Base-by-base conservation (phyloP, 139 green algal species). In the Spirogloea muscicola region DNA sequence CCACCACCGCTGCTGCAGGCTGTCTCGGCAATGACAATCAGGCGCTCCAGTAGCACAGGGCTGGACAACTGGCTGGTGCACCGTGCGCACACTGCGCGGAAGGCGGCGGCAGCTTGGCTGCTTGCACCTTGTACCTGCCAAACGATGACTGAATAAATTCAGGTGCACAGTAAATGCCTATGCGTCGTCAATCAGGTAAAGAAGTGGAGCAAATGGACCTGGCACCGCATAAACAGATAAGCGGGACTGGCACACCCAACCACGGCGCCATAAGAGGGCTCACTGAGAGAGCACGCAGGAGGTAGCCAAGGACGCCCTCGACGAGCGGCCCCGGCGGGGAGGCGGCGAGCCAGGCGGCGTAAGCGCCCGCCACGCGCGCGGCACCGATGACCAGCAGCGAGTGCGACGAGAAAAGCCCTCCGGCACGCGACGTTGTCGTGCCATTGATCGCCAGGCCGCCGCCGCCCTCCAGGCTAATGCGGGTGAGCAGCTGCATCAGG, bases 321-420 rank as follows among this genome's bases (percentile, higher is more conserved):
- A 85, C 31, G 48, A 62, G 73, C 41, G 29, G 46, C n/a, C n/a
- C n/a, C n/a, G n/a, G n/a, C 7, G 38, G 25, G 16, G 39, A 43
- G 46, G 49, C 57, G 1, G 76, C 82, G 74, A 92, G 86, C 88
- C 88, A 92, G 13, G 74, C 42, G 0, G 83, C 80, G 44, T 89
- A 92, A 7, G 62, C 49, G 0, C 84, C 88, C 29, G 90, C 37
- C 31, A 86, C 38, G 7, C 39, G 42, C 13, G 80, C 65, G 2
- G 73, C 83, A 38, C 48, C 59, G 43, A 70, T 65, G 18, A 82
- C 58, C 49, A 76, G 21, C 39, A 77, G 21, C 0, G 31, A 21
- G 57, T 69, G 39, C 0, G 74, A 69, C 2, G 41, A 58, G 16
- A 76, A 76, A 13, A 77, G n/a, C 29, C 49, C 43, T 7, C 49